Percentiles rank a stretch among this genome's conserved stretches.
Evolutionary conservation across 768 basidiomycete genomes (phyloP).

Genomic region (Cystobasidium tubakii): DNA sequence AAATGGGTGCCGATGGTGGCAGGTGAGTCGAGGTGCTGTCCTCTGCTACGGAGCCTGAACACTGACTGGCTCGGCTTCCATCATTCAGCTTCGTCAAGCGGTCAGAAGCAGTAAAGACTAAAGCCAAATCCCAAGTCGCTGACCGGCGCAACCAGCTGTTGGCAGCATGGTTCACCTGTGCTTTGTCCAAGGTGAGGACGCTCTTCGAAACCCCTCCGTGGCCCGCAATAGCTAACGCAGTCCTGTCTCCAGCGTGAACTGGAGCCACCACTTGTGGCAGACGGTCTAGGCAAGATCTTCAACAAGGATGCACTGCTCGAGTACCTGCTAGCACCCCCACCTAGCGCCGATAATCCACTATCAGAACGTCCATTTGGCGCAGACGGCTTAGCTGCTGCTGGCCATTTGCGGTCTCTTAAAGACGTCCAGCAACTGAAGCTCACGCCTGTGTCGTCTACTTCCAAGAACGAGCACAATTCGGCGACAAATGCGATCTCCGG

Average conservation of each 20-base stretch:
- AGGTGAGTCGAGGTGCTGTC: neutral
- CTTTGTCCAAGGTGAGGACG: conserved; percentile 75
- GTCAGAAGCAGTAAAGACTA: conserved; percentile 50
- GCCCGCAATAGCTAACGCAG: too few relatives aligned
- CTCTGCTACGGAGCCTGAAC: neutral
- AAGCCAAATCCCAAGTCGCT: conserved; percentile 66
- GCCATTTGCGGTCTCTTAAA: conserved; percentile 85
- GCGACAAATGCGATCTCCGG: conserved; percentile 46
- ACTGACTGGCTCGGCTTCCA: neutral
- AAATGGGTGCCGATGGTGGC: neutral
- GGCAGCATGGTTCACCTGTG: conserved; percentile 87
- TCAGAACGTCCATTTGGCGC: conserved; percentile 41
- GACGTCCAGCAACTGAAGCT: conserved; percentile 78
- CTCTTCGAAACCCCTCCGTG: too few relatives aligned
- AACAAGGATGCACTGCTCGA: conserved; percentile 93
- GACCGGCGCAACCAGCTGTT: conserved; percentile 84
- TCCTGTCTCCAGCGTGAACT: conserved; percentile 82
- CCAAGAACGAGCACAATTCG: neutral
- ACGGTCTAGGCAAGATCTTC: conserved; percentile 86
- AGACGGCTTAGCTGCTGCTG: conserved; percentile 85
- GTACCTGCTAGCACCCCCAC: conserved; percentile 71
- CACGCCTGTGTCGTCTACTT: conserved; percentile 54
- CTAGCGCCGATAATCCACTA: conserved; percentile 57
- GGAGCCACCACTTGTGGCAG: conserved; percentile 81
- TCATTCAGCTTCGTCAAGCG: conserved; percentile 50